Conservation (phyloP, 1,139 yeast genomes). For the Nakaseomyces sp. region DNA sequence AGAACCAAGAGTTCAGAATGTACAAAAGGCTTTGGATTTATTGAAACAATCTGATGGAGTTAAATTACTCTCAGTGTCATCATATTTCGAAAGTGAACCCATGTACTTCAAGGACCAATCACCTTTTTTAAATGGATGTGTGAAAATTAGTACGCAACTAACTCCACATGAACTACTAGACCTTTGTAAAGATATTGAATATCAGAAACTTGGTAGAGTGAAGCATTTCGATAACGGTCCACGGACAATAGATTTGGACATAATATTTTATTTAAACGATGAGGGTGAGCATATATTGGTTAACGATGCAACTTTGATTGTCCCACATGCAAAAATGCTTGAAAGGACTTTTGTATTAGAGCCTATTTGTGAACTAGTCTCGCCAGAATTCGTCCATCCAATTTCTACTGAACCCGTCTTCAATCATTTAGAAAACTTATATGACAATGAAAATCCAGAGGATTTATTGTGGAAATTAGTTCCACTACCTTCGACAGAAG, state of each 20-base stretch:
- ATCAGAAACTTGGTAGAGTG: constrained; percentile 56
- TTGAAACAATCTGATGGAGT: constrained; percentile 37
- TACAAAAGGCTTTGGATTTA: constrained; percentile 46
- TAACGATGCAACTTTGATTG: constrained; percentile 49
- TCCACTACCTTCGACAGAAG: constrained; percentile 16
- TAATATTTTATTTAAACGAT: constrained; percentile 45
- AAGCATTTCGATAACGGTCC: constrained; percentile 88
- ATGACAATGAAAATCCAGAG: constrained; percentile 29
- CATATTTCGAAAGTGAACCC: constrained; percentile 81
- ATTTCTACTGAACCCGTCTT: constrained; percentile 74
- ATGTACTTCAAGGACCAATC: constrained; percentile 82
- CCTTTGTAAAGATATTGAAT: constrained; percentile 67
- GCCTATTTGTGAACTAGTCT: constrained; percentile 74
- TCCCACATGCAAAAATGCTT: constrained; percentile 84
- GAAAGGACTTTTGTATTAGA: constrained; percentile 84
- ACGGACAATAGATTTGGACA: constrained; percentile 80
- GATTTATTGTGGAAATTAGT: constrained; percentile 24
- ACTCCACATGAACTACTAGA: constrained; percentile 57
- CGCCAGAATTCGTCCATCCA: constrained; percentile 63
- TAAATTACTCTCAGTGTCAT: constrained; percentile 53
- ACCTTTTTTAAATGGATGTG: constrained; percentile 76
- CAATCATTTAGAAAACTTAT: constrained; percentile 55
- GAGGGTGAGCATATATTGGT: constrained; percentile 25
- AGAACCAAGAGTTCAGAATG: constrained; percentile 62
- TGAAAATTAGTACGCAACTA: constrained; percentile 48